Base-by-base conservation (phyloP, 768 basidiomycete genomes). In the Rhizopogon salebrosus region DNA sequence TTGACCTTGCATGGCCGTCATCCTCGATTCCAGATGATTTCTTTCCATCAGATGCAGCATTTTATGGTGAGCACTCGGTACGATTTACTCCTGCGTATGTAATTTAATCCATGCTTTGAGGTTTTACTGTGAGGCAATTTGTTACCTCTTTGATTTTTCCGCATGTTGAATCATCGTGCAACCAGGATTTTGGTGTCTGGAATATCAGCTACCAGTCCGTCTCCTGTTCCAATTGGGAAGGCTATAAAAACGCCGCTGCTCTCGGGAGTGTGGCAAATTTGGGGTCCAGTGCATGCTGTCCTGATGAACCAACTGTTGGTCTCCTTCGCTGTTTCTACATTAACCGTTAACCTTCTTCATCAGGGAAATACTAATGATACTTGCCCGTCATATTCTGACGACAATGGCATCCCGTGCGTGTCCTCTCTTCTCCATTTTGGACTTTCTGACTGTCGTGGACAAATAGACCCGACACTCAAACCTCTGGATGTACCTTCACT, bases 131-230 rank as follows among this genome's bases (percentile, higher is more conserved):
- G 48, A 60, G 73, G 57, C 42, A 13, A 34, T 41, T 31, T 16
- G 27, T 11, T 20, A 8, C 41, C 14, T 20, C 2, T 20, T 31
- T 27, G 10, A 27, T 34, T 35, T 9, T 36, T 57, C 10, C 14
- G 20, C 14, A 23, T 35, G 9, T 9, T 18, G 34, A 45, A 39
- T 23, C 3, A 10, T 35, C 39, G 45, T 37, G 13, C 42, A 38
- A 51, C 52, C 40, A 87, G 85, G 91, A 92, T 62, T 92, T 92
- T 72, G 89, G 91, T 46, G 82, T 92, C 18, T 93, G 91, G 90
- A 90, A 91, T 60, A 73, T 89, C 60, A 83, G 76, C 16, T 92
- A 92, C 63, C 68, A 82, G 59, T 73, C 70, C 26, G 81, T 91
- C 9, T 68, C 82, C 27, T 92, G 90, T 61, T 52, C 77, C 2